A percentile compares a stretch with the other conserved stretches of the same genome.
Conservation (phyloP, 2,329 filamentous ascomycete genomes). For the Drechslerella coelobrocha region DNA sequence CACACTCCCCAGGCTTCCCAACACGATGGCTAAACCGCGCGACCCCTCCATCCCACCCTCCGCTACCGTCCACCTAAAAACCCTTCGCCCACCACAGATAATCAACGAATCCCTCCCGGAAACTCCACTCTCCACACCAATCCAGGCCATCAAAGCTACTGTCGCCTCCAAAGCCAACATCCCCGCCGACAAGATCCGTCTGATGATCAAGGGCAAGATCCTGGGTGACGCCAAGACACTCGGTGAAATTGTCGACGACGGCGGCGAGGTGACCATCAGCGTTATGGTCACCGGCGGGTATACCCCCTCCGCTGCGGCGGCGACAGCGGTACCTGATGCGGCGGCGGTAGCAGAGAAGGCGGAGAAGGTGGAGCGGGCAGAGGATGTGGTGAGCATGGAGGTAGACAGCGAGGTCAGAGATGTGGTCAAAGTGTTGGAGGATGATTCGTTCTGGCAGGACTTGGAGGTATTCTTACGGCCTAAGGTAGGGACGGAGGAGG, state of each 20-base stretch:
- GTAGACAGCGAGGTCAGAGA: slow-evolving; percentile 57
- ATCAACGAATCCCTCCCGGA: slow-evolving; percentile 69
- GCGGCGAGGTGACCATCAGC: slow-evolving; percentile 66
- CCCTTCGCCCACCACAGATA: slow-evolving; percentile 75
- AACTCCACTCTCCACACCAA: slow-evolving; percentile 71
- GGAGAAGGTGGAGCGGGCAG: slow-evolving; percentile 59
- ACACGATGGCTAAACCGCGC: slow-evolving; percentile 62
- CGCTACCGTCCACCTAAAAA: slow-evolving; percentile 71
- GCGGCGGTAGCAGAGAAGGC: slow-evolving; percentile 60
- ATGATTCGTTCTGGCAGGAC: slow-evolving; percentile 84
- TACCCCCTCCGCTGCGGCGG: slow-evolving; percentile 58
- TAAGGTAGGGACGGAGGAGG: slow-evolving; percentile 73
- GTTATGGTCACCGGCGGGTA: slow-evolving; percentile 83
- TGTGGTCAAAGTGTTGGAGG: slow-evolving; percentile 64
- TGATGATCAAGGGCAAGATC: slow-evolving; percentile 87
- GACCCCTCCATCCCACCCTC: slow-evolving; percentile 56
- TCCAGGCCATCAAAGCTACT: slow-evolving; percentile 77
- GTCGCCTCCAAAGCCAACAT: slow-evolving; percentile 71
- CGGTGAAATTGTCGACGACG: slow-evolving; percentile 70
- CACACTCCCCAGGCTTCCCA: slow-evolving; percentile 73
- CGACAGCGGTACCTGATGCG: slow-evolving; percentile 59
- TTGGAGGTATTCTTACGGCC: slow-evolving; percentile 80
- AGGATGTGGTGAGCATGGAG: slow-evolving; percentile 65
- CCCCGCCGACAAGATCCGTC: slow-evolving; percentile 78
- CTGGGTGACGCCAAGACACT: slow-evolving; percentile 78